Evolutionary conservation across 306 rosid species (phyloP), one percentile per base, ranked within the genome.

Genomic region (Castanea mollissima): DNA sequence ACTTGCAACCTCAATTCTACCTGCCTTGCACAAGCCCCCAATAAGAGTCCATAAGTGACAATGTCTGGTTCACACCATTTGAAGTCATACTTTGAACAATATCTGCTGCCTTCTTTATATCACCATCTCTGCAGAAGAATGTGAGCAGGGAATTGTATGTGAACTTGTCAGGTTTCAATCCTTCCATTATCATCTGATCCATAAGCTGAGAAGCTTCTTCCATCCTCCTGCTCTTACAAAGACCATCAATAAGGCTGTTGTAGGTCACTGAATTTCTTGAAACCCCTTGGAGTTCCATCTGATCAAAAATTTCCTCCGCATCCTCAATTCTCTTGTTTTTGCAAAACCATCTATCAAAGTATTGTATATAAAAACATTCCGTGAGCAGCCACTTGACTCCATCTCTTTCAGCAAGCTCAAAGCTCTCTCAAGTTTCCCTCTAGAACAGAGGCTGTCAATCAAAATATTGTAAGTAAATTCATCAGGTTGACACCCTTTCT

Each of bases 171-270:
- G 97, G 98, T 74, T 81, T 88, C 71, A 95, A 75, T 32, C 98
- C 99, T 85, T 92, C 97, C 97, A 91, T 91, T 85, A 95, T 86
- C 99, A 95, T 92, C 88, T 91, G 99, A 80, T 95, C 97, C 97
- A 95, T 86, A 56, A 95, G 94, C 76, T 88, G 92, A 77, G 98
- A 78, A 79, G 99, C 98, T 55, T 92, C 99, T 65, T 86, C 99
- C 71, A 92, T 87, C 76, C 97, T 87, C 85, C 80, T 81, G 76
- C 78, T 83, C 86, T 86, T 90, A 78, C 96, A 95, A 4, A 95
- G 97, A 10, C 98, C 96, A 70, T 91, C 94, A 55, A 95, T 90
- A 75, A 95, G 94, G 12, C 91, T 88, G 81, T 95, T 95, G 82
- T 95, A 95, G 20, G 94, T 90, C 71, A 92, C 88, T 1, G 97